Conservation (phyloP, 192 early-diverging fungal species). For the Coemansia pectinata region DNA sequence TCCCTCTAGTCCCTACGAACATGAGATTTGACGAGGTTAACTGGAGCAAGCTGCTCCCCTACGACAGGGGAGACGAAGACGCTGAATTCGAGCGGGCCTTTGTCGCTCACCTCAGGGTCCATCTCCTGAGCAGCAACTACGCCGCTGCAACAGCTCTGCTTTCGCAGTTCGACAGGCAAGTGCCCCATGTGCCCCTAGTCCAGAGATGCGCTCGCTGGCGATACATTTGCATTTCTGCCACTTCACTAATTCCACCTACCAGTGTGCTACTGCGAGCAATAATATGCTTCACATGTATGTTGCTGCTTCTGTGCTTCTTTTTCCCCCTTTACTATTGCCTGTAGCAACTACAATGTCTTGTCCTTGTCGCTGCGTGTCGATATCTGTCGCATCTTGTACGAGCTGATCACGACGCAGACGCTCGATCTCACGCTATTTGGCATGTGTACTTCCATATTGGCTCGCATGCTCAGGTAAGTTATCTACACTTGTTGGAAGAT, state of each 20-base stretch:
- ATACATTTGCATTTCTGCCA: neutral
- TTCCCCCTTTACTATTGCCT: neutral
- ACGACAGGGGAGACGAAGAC: constrained; percentile 42
- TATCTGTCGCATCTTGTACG: constrained; percentile 59
- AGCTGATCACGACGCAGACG: constrained; percentile 62
- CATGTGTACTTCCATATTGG: constrained; percentile 60
- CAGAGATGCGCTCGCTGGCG: constrained; percentile 4
- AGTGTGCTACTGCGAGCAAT: neutral
- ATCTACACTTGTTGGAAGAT: neutral
- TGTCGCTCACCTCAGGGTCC: constrained; percentile 35
- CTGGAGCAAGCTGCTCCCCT: constrained; percentile 48
- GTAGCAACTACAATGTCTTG: constrained; percentile 45
- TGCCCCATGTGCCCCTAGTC: neutral
- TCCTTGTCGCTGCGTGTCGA: constrained; percentile 28
- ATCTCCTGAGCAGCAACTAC: constrained; percentile 30
- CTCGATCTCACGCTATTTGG: constrained; percentile 71
- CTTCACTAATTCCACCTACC: neutral
- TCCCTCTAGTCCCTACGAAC: constrained; percentile 1
- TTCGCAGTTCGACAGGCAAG: constrained; percentile 39
- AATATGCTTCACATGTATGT: neutral
- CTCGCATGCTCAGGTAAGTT: constrained; percentile 69
- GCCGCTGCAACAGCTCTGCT: constrained; percentile 23
- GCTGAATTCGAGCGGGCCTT: constrained; percentile 39
- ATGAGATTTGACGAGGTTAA: constrained; percentile 51
- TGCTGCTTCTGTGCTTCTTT: neutral